phyloP scores from a whole-genome alignment of 352 stramenopile genomes.

The Phytophthora nicotianae region DNA sequence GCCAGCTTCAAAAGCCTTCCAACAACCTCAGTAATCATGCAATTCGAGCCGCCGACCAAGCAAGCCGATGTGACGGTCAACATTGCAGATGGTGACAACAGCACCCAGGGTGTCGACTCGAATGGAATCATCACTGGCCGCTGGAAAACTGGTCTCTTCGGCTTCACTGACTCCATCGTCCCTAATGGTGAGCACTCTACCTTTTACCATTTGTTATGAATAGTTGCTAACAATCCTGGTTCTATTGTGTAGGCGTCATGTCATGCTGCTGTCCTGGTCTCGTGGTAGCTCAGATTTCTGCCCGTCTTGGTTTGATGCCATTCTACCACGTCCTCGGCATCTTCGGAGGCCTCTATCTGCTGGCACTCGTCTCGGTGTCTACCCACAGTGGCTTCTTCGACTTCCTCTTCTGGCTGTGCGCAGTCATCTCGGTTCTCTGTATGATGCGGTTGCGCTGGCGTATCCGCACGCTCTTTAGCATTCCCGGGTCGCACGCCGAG shows the following conservation, averaged over 20 bases:
- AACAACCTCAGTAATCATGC: slow-evolving; percentile 40
- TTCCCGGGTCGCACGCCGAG: slow-evolving; percentile 62
- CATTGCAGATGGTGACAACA: slow-evolving; percentile 39
- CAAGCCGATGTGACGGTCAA: slow-evolving; percentile 48
- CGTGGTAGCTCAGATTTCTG: slow-evolving; percentile 64
- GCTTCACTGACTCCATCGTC: slow-evolving; percentile 66
- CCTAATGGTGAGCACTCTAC: slow-evolving; percentile 58
- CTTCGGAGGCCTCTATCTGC: slow-evolving; percentile 58
- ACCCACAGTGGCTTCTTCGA: slow-evolving; percentile 49
- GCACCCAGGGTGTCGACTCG: slow-evolving; percentile 53
- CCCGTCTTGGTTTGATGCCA: slow-evolving; percentile 59
- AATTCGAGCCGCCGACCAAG: slow-evolving; percentile 65
- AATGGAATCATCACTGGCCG: slow-evolving; percentile 75
- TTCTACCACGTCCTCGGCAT: slow-evolving; percentile 61
- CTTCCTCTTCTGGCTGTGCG: slow-evolving; percentile 49
- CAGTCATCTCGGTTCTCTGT: slow-evolving; percentile 45
- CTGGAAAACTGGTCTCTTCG: slow-evolving; percentile 80
- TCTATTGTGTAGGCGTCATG: slow-evolving; percentile 50
- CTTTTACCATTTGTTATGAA: background rate
- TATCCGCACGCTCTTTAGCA: slow-evolving; percentile 64
- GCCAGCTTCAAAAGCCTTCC: slow-evolving; percentile 13
- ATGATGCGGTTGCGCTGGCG: slow-evolving; percentile 59
- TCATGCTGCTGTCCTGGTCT: slow-evolving; percentile 71
- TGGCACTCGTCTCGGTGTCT: slow-evolving; percentile 44
- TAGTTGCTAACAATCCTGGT: slow-evolving; percentile 5